Base-by-base conservation (phyloP, 306 rosid species). In the Arachis stenosperma region DNA sequence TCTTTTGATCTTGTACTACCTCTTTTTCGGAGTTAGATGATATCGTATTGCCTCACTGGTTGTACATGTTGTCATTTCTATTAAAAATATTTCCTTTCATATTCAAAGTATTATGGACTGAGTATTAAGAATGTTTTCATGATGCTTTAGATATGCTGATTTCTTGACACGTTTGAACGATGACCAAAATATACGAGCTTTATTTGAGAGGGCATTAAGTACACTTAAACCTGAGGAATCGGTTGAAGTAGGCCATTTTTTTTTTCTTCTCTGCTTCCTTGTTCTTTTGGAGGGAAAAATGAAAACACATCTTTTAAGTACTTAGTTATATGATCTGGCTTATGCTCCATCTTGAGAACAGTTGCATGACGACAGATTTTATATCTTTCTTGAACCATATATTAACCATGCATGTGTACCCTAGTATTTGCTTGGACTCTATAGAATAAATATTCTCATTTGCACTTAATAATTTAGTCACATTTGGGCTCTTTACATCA, bases 161-260 rank as follows among this genome's bases (percentile, higher is more conserved):
- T 94, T 94, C 82, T 86, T 94, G 85, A 87, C 87, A 61, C 91
- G 92, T 46, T 81, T 94, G 84, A 94, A 94, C 78, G 98, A 91
- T 79, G 97, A 94, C 83, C 88, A 88, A 83, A 91, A 94, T 74
- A 89, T 94, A 74, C 87, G 97, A n/a, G 98, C 98, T 68, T 86
- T 94, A 64, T 94, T 94, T 77, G 98, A 94, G 86, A 86, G 96
- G 71, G 92, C 98, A 56, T 69, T 94, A 67, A 94, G 98, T 80
- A 74, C 96, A 36, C 90, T 94, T 68, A 92, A 88, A 42, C 85
- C 89, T 14, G 89, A 94, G 61, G 83, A 85, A 61, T 91, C 98
- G 6, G 84, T 87, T 61, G 98, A 94, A 97, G 98, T 88, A 85
- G 75, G 64, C 50, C 53, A 51, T 53, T 9, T 22, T 22, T 44